Evolutionary conservation across 257 asterid species (phyloP), one percentile per base, ranked within the genome.

Genomic region (Schizonepeta tenuifolia): DNA sequence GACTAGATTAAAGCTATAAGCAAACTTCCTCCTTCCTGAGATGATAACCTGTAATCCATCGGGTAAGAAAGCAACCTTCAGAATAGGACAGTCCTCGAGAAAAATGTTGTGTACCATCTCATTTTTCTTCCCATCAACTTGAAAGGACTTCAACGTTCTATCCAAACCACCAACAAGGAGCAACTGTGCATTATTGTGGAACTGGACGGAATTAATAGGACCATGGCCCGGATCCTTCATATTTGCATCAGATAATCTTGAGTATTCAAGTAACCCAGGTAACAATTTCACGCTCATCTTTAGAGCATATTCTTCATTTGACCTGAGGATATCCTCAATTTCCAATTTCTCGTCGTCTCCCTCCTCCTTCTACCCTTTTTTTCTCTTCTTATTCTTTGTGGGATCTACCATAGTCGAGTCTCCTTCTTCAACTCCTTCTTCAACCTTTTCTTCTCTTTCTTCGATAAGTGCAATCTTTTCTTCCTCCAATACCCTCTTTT

Each of bases 111-210:
- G 96, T 15, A 95, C 80, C 75, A 78, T 82, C 28, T 88, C 88
- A 61, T 95, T 95, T 73, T 89, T 85, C 72, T 89, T 95, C 10
- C 99, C 99, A 15, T 95, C 99, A 50, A 92, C 78, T 75, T 95
- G 99, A 57, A 90, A 95, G 84, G 90, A 95, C 70, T 83, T 85
- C 35, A 95, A 76, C 35, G 79, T 87, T 60, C 78, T 86, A 74
- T 95, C 98, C 71, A 92, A 71, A 13, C 97, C 98, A 73, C 96
- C 99, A 77, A 86, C 86, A 36, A 95, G 98, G 14, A 95, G 95
- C 84, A 95, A 80, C 81, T 95, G 97, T 0, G 87, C 83, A 56
- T 95, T 92, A 75, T 85, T 88, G 74, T 95, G 99, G 81, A 95
- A 95, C 82, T 95, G 85, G n/a, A 92, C 99, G 7, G 98, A 88